A percentile compares a stretch with the other conserved stretches of the same genome.
These are phyloP conservation scores for Gossypioides kirkii DNA, from an alignment of 345 rosid species.

Conservation along the genomic window DNA sequence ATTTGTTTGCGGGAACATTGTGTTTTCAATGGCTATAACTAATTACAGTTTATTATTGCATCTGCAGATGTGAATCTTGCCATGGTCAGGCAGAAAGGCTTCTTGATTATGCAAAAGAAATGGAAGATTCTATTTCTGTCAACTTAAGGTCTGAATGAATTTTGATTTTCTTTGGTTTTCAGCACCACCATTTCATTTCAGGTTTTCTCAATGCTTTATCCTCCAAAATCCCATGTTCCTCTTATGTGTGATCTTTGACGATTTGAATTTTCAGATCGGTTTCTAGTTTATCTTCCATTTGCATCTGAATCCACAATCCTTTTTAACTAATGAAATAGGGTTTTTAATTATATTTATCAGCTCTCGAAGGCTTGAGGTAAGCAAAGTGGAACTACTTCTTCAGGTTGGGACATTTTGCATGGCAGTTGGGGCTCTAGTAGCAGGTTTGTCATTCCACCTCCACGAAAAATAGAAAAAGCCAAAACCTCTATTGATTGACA, in stretches of 20 bases:
- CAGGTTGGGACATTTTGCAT: slow-evolving; percentile 92
- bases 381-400: slow-evolving; percentile 91
- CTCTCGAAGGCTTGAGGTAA: slow-evolving; percentile 93
- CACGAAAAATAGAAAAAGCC: slow-evolving; percentile 6
- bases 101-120: slow-evolving; percentile 94
- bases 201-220: not conserved
- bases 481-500: not conserved
- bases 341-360: slow-evolving; percentile 31
- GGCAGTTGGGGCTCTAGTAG: slow-evolving; percentile 80
- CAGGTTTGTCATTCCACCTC: slow-evolving; percentile 42
- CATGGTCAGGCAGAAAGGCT: slow-evolving; percentile 98
- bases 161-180: not conserved
- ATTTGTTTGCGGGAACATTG: not conserved
- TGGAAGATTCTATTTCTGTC: slow-evolving; percentile 98
- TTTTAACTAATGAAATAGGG: not conserved
- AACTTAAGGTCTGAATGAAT: slow-evolving; percentile 61
- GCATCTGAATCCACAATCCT: not conserved
- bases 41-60: slow-evolving; percentile 1
- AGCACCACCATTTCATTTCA: slow-evolving; percentile 10
- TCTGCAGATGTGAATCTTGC: slow-evolving; percentile 88
- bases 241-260: not conserved
- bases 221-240: not conserved
- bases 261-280: not conserved
- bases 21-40: not conserved
- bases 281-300: not conserved